phyloP scores from a whole-genome alignment of 1,284 basidiomycete species.

The Omphalotus olearius region DNA sequence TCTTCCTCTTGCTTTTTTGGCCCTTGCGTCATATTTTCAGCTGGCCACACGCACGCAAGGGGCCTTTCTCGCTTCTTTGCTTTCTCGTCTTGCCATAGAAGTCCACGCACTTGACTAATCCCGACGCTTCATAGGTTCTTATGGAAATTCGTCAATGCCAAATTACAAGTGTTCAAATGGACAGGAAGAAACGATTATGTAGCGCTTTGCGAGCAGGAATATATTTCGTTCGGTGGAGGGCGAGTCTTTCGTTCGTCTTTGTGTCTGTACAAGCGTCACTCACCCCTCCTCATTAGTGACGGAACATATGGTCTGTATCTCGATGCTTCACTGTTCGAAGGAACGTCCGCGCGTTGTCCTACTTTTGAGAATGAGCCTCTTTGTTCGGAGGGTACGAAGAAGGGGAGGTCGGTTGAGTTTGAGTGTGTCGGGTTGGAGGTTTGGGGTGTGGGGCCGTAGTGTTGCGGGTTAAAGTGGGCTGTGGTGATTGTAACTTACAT shows the following conservation, averaged over 20 bases:
- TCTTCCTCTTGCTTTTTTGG: too few relatives aligned
- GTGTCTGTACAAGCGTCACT: neutral
- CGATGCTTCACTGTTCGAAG: conserved; percentile 79
- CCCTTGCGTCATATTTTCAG: too few relatives aligned
- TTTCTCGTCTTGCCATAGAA: too few relatives aligned
- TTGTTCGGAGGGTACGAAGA: conserved; percentile 47
- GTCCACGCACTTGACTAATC: too few relatives aligned
- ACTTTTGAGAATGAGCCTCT: conserved; percentile 88
- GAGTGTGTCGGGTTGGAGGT: conserved; percentile 86
- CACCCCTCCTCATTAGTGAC: conserved; percentile 44
- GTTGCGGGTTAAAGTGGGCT: too few relatives aligned
- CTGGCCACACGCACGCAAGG: too few relatives aligned
- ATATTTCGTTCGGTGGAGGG: conserved; percentile 90
- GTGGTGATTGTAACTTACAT: too few relatives aligned
- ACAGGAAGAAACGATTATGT: conserved; percentile 92
- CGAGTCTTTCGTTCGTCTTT: conserved; percentile 33
- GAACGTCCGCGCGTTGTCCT: conserved; percentile 80
- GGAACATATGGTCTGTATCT: conserved; percentile 88
- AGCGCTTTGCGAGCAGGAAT: conserved; percentile 76
- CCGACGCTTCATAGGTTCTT: conserved; percentile 54
- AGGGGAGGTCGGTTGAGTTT: conserved; percentile 56
- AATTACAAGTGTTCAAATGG: conserved; percentile 74
- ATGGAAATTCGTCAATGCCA: conserved; percentile 50
- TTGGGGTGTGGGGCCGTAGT: conserved; percentile 67
- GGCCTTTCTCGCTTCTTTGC: too few relatives aligned